Base-by-base conservation (phyloP, 2,329 filamentous ascomycete genomes). In the Diplodia mutila region DNA sequence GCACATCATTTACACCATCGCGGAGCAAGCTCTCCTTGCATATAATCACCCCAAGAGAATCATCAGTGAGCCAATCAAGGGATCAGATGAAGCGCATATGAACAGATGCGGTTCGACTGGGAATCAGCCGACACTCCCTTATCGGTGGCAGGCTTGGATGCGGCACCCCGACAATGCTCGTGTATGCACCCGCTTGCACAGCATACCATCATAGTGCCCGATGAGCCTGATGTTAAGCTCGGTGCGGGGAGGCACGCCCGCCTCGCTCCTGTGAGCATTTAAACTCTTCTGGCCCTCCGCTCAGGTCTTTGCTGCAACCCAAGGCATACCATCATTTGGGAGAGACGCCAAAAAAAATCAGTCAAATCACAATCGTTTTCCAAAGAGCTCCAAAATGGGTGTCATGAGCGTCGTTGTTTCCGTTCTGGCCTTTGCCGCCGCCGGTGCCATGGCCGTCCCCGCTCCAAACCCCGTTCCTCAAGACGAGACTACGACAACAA, bases 361-460 rank as follows among this genome's bases (percentile, higher is more conserved):
- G n/a, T 5, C 39, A 2, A 8, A 12, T n/a, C 21, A 23, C n/a
- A 8, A 27, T 27, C 18, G 7, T 32, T n/a, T n/a, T 49, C 6
- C 2, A 16, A 4, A 59, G 4, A 6, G 5, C 23, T 27, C 21
- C 39, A 65, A 25, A 7, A 67, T 67, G 66, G 29, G 54, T 54
- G 5, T 65, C 23, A 51, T 34, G 27, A 51, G 48, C 14, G 2
- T 32, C 46, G 27, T 63, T 12, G 29, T 63, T 7, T 52, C 49
- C 14, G 9, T 67, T 23, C 42, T 67, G 37, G 66, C 66, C 12
- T 46, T 59, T 34, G 46, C 57, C 52, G 59, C 55, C 14, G 51
- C 23, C 57, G 32, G 59, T 16, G 66, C 39, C 16, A 8, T 59
- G 29, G 54, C 55, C 2, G 32, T 42, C 12, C 66, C 66, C 18